phyloP scores from a whole-genome alignment of 192 early-diverging fungal species.

The Coemansia sp. region DNA sequence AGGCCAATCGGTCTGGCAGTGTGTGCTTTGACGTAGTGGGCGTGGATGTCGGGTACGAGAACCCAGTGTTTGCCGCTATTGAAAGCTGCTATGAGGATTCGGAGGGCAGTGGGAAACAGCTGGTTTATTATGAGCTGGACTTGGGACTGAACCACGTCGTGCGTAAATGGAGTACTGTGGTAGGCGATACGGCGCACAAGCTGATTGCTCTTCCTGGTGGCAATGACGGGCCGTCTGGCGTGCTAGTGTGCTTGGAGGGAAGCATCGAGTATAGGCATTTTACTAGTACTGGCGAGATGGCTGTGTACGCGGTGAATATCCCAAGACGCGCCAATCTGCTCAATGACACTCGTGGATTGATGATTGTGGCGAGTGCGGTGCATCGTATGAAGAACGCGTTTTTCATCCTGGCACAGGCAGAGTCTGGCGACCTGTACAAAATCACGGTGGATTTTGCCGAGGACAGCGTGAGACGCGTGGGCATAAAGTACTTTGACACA shows the following conservation, averaged over 20 bases:
- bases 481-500: slow-evolving; percentile 95
- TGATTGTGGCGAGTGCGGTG: slow-evolving; percentile 84
- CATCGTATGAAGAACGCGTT: slow-evolving; percentile 89
- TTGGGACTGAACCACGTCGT: slow-evolving; percentile 98
- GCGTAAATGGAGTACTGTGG: slow-evolving; percentile 89
- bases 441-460: slow-evolving; percentile 81
- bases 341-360: slow-evolving; percentile 68
- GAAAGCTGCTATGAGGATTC: slow-evolving; percentile 87
- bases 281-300: slow-evolving; percentile 32
- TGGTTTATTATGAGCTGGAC: slow-evolving; percentile 97
- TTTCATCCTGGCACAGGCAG: slow-evolving; percentile 90
- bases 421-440: slow-evolving; percentile 94
- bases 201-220: slow-evolving; percentile 82
- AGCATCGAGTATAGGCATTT: slow-evolving; percentile 87
- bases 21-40: slow-evolving; percentile 81
- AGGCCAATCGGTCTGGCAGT: slow-evolving; percentile 84
- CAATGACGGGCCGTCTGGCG: slow-evolving; percentile 93
- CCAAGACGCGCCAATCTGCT: slow-evolving; percentile 75
- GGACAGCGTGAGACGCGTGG: slow-evolving; percentile 63
- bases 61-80: slow-evolving; percentile 95
- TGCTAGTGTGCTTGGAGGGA: slow-evolving; percentile 93
- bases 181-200: slow-evolving; percentile 74
- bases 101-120: slow-evolving; percentile 74
- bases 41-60: slow-evolving; percentile 98
- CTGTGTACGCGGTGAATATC: slow-evolving; percentile 73